phyloP scores from a whole-genome alignment of 106 monocot species.

The Dactylorhiza incarnata region DNA sequence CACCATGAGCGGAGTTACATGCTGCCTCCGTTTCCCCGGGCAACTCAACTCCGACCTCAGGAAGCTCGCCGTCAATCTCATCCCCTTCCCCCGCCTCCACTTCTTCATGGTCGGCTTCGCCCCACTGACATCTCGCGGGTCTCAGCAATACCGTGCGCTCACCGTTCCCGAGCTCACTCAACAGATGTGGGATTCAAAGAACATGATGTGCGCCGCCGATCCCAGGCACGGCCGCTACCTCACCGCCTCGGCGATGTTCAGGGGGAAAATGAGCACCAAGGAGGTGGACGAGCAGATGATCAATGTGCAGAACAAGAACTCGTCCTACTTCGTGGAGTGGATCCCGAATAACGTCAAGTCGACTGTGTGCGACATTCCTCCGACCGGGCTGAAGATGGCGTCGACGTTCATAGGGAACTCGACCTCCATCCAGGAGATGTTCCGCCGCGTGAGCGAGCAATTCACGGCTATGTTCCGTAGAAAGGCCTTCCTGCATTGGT shows the following conservation, averaged over 20 bases:
- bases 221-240: conserved; percentile 44
- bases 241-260: conserved; percentile 44
- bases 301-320: conserved; percentile 58
- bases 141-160: conserved; percentile 42
- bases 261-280: conserved; percentile 56
- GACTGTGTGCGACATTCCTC: conserved; percentile 45
- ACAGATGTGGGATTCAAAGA: conserved; percentile 51
- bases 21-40: conserved; percentile 21
- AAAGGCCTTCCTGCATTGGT: background rate
- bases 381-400: conserved; percentile 34
- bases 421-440: background rate
- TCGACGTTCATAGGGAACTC: conserved; percentile 32
- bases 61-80: conserved; percentile 18
- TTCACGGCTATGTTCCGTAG: conserved; percentile 1
- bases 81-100: conserved; percentile 23
- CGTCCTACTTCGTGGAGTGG: conserved; percentile 56
- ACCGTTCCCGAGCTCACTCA: conserved; percentile 43
- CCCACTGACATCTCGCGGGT: conserved; percentile 36
- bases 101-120: conserved; percentile 29
- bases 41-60: conserved; percentile 23
- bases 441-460: conserved; percentile 1
- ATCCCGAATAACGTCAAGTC: conserved; percentile 58
- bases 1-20: conserved; percentile 19
- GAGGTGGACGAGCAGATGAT: conserved; percentile 59
- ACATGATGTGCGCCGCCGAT: conserved; percentile 53